A percentile compares a stretch with the other conserved stretches of the same genome.
Conservation (phyloP, 345 rosid genomes). For the Stellera chamaejasme region DNA sequence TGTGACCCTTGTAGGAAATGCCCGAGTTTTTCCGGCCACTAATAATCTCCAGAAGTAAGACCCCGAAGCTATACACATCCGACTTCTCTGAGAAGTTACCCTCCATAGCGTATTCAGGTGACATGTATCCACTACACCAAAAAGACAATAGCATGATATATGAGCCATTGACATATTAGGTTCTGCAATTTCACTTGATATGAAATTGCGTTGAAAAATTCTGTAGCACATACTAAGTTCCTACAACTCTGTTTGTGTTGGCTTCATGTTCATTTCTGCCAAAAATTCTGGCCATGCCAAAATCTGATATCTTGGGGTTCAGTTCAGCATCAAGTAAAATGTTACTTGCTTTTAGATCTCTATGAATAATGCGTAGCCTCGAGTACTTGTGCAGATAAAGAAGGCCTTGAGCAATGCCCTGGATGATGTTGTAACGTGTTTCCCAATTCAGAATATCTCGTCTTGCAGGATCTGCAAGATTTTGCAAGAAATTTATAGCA, state of each 20-base stretch:
- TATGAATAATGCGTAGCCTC: background rate
- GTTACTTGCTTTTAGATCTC: background rate
- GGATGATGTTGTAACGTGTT: background rate
- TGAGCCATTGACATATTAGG: no score
- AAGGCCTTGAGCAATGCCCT: conserved; percentile 3
- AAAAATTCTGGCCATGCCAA: conserved; percentile 2
- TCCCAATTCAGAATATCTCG: background rate
- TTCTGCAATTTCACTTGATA: no score
- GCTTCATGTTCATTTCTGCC: background rate
- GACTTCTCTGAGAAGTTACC: conserved; percentile 11
- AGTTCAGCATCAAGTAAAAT: background rate
- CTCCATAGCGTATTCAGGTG: conserved; percentile 11
- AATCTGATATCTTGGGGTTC: conserved; percentile 1
- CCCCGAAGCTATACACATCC: conserved; percentile 12
- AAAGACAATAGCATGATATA: no score
- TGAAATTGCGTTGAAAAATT: no score
- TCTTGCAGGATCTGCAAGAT: background rate
- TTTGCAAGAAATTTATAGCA: background rate
- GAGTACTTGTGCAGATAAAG: background rate
- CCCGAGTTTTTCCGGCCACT: conserved; percentile 7
- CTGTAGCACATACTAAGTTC: conserved; percentile 1
- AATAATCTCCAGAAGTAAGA: conserved; percentile 7
- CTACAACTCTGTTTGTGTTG: conserved; percentile 1
- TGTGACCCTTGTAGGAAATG: conserved; percentile 1
- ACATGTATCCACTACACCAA: conserved; percentile 3